These are phyloP conservation scores for Serpula lacrymans DNA, from an alignment of 768 basidiomycete species.

Conservation along the genomic window DNA sequence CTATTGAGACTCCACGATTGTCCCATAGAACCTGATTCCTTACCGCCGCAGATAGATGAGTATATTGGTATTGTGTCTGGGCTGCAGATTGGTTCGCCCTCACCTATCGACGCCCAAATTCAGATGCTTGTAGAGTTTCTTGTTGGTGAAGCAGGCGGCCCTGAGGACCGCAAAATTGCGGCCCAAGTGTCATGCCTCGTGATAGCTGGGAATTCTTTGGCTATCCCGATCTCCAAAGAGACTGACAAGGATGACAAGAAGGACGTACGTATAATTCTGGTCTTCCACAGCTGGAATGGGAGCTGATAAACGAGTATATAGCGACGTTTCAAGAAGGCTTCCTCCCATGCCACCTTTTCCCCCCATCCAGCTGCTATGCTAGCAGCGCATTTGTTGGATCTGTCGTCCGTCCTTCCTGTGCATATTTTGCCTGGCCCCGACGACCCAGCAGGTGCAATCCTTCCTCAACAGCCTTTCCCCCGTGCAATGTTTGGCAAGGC, in stretches of 20 bases:
- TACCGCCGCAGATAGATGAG: conserved; percentile 44
- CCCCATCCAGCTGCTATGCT: conserved; percentile 72
- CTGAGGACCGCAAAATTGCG: conserved; percentile 59
- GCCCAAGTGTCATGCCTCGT: conserved; percentile 80
- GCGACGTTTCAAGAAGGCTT: conserved; percentile 67
- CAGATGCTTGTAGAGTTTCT: conserved; percentile 92
- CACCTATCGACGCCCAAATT: conserved; percentile 64
- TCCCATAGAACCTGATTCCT: conserved; percentile 7
- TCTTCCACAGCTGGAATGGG: background rate
- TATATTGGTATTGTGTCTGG: conserved; percentile 90
- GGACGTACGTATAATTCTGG: conserved; percentile 52
- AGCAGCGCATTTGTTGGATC: conserved; percentile 67
- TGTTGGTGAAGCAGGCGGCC: conserved; percentile 75
- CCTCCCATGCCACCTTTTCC: conserved; percentile 52
- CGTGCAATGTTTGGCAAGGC: conserved; percentile 80
- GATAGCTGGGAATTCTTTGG: conserved; percentile 86
- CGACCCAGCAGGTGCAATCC: conserved; percentile 84
- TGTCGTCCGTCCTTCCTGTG: conserved; percentile 75
- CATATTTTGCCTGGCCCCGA: conserved; percentile 85
- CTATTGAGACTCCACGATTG: conserved; percentile 10
- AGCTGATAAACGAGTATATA: conserved; percentile 26
- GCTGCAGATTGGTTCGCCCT: conserved; percentile 67
- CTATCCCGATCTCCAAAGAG: conserved; percentile 37
- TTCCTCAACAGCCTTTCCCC: conserved; percentile 94
- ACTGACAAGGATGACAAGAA: conserved; percentile 40